These are phyloP conservation scores for Zygosaccharomyces sapae DNA, from an alignment of 1,139 yeast species.

Conservation along the genomic window DNA sequence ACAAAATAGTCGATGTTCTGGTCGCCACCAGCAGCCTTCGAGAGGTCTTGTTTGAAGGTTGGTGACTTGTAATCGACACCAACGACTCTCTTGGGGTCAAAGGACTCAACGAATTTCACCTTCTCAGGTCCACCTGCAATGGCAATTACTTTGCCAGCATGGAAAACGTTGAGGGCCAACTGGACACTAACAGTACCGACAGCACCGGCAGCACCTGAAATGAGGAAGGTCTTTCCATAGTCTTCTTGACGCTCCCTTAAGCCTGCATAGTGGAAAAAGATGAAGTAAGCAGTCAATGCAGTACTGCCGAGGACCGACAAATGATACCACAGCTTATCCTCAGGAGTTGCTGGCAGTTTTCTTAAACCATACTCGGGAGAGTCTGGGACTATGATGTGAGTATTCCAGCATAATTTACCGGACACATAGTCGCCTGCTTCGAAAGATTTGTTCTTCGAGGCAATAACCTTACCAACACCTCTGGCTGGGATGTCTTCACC, in stretches of 20 bases:
- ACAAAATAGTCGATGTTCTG: slow-evolving; percentile 45
- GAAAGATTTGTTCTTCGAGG: slow-evolving; percentile 42
- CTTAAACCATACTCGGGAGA: slow-evolving; percentile 15
- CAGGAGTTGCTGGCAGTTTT: slow-evolving; percentile 35
- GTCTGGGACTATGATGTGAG: slow-evolving; percentile 38
- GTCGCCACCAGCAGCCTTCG: slow-evolving; percentile 44
- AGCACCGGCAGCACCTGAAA: slow-evolving; percentile 71
- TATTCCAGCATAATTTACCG: slow-evolving; percentile 42
- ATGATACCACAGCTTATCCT: slow-evolving; percentile 41
- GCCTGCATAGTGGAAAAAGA: slow-evolving; percentile 45
- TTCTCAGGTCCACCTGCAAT: slow-evolving; percentile 61
- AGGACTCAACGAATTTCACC: slow-evolving; percentile 49
- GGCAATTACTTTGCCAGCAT: slow-evolving; percentile 57
- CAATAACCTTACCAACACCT: slow-evolving; percentile 49
- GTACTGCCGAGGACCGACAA: slow-evolving; percentile 53
- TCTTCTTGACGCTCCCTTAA: slow-evolving; percentile 37
- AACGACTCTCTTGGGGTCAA: slow-evolving; percentile 49
- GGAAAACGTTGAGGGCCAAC: slow-evolving; percentile 51
- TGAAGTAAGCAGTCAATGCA: slow-evolving; percentile 61
- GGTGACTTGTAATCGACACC: slow-evolving; percentile 53
- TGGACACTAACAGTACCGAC: slow-evolving; percentile 63
- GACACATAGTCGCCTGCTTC: slow-evolving; percentile 45
- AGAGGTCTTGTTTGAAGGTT: slow-evolving; percentile 43
- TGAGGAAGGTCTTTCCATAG: slow-evolving; percentile 43
- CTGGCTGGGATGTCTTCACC: slow-evolving; percentile 50